Percentiles rank a stretch among this genome's conserved stretches.
phyloP scores from a whole-genome alignment of 352 stramenopile species.

The Phytophthora pini region DNA sequence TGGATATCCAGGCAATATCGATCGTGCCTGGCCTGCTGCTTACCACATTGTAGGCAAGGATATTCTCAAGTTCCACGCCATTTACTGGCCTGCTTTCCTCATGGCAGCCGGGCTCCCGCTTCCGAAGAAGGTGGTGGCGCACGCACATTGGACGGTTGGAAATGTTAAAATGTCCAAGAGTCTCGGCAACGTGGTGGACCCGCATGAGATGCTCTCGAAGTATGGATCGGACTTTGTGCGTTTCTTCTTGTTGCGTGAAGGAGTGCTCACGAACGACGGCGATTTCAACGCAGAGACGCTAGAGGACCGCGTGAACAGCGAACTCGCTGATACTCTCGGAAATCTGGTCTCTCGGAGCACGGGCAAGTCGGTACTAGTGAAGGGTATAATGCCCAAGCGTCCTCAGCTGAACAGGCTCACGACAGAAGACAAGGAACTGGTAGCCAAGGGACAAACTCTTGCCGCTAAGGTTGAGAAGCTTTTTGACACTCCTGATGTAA shows the following conservation, averaged over 20 bases:
- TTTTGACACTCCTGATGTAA: slow-evolving; percentile 80
- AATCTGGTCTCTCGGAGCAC: slow-evolving; percentile 88
- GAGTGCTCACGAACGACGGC: slow-evolving; percentile 95
- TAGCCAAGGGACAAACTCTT: slow-evolving; percentile 61
- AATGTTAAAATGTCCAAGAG: slow-evolving; percentile 99
- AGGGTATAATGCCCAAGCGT: slow-evolving; percentile 52
- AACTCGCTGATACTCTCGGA: slow-evolving; percentile 92
- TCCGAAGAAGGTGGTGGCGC: slow-evolving; percentile 95
- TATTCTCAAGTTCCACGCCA: slow-evolving; percentile 99
- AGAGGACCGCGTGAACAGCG: slow-evolving; percentile 96
- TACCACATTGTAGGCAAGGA: slow-evolving; percentile 98
- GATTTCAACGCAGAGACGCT: slow-evolving; percentile 89
- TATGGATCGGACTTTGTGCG: slow-evolving; percentile 96
- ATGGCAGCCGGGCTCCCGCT: slow-evolving; percentile 93
- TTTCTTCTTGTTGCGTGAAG: slow-evolving; percentile 92
- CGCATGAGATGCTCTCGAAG: slow-evolving; percentile 90
- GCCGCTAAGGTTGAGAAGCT: slow-evolving; percentile 46
- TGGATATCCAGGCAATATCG: slow-evolving; percentile 86
- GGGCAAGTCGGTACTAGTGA: slow-evolving; percentile 65
- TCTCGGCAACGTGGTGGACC: slow-evolving; percentile 98
- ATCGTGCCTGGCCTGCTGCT: slow-evolving; percentile 67
- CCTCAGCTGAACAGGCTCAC: slow-evolving; percentile 41
- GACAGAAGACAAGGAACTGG: slow-evolving; percentile 58
- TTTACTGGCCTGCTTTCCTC: slow-evolving; percentile 99
- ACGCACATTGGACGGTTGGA: slow-evolving; percentile 99